These are phyloP conservation scores for Balansia obtecta DNA, from an alignment of 2,329 filamentous ascomycete species.

Conservation along the genomic window DNA sequence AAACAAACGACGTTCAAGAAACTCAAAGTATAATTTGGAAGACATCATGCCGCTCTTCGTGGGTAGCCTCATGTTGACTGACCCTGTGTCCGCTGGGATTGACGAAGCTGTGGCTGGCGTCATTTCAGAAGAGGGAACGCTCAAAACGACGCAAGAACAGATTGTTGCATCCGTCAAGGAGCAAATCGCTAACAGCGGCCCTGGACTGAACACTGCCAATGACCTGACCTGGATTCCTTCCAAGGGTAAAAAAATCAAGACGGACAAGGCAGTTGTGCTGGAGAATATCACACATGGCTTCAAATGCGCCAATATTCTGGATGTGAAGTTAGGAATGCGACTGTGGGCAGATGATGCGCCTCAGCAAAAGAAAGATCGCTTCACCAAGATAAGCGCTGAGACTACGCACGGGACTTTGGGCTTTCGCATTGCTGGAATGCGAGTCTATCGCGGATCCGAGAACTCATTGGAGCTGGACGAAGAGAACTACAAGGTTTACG, in stretches of 20 bases:
- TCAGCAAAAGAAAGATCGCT: constrained; percentile 43
- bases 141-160: constrained; percentile 21
- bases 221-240: constrained; percentile 33
- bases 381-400: constrained; percentile 43
- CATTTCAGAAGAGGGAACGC: constrained; percentile 24
- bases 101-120: constrained; percentile 34
- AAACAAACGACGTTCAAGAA: constrained; percentile 41
- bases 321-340: constrained; percentile 78
- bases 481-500: constrained; percentile 46
- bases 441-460: constrained; percentile 45
- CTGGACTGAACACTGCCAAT: constrained; percentile 7
- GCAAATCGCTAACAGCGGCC: constrained; percentile 15
- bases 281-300: constrained; percentile 77
- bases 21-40: constrained; percentile 41
- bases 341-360: constrained; percentile 71
- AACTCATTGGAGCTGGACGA: constrained; percentile 37
- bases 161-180: constrained; percentile 21
- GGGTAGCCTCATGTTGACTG: constrained; percentile 62
- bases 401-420: constrained; percentile 49
- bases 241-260: constrained; percentile 51
- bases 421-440: constrained; percentile 55
- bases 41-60: constrained; percentile 76
- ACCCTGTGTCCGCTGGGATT: constrained; percentile 35
- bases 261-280: constrained; percentile 69
- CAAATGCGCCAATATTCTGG: constrained; percentile 75